A percentile compares a stretch with the other conserved stretches of the same genome.
phyloP scores from a whole-genome alignment of 768 basidiomycete genomes.

The Mycena kentingensis region DNA sequence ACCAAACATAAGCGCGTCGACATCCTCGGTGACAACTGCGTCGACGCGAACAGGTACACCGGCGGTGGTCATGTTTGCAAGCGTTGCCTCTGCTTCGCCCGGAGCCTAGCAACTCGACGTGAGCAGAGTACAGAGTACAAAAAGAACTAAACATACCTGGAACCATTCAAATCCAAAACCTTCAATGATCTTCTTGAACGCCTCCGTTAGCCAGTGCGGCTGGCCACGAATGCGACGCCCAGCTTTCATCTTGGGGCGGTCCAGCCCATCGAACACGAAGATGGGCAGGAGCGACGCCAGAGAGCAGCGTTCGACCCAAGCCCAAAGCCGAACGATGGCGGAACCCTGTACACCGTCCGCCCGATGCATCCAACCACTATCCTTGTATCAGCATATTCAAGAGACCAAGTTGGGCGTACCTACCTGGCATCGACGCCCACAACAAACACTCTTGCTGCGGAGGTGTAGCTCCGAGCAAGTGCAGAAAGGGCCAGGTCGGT shows the following conservation, averaged over 20 bases:
- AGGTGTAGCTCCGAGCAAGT: too few species aligned
- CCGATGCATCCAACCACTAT: too few species aligned
- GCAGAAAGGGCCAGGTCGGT: too few species aligned
- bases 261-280: constrained; percentile 52
- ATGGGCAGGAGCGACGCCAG: constrained; percentile 42
- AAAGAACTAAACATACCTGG: constrained; percentile 17
- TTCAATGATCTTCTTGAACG: constrained; percentile 37
- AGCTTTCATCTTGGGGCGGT: constrained; percentile 43
- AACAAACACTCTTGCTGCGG: too few species aligned
- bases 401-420: too few species aligned
- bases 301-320: constrained; percentile 40
- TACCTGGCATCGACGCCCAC: too few species aligned
- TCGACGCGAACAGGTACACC: constrained; percentile 40
- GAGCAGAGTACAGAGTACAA: neutral
- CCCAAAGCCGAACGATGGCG: too few species aligned
- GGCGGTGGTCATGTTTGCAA: constrained; percentile 45
- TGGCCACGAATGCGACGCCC: constrained; percentile 31
- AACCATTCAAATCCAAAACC: constrained; percentile 44
- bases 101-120: constrained; percentile 40
- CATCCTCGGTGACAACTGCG: constrained; percentile 51
- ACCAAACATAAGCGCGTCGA: constrained; percentile 51
- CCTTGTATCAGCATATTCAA: too few species aligned
- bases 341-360: too few species aligned
- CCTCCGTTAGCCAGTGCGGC: constrained; percentile 27
- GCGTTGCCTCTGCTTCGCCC: constrained; percentile 58